Conservation (phyloP, 2,329 filamentous ascomycete species). For the Colletotrichum scovillei region DNA sequence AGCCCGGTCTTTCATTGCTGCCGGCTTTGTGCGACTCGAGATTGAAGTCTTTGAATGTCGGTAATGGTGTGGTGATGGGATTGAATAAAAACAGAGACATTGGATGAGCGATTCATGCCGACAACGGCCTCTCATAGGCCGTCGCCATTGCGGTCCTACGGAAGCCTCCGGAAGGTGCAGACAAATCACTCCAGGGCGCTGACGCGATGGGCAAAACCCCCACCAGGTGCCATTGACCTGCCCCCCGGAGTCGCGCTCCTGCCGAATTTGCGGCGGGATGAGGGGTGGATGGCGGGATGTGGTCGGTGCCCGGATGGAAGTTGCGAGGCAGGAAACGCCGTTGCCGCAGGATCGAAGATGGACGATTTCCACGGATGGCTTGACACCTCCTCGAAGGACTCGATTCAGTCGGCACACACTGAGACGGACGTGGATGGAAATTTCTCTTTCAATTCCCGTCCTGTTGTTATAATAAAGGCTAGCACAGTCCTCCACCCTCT, state of each 20-base stretch:
- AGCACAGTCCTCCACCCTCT: not conserved
- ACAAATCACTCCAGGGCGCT: constrained; percentile 15
- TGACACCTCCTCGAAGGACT: not conserved
- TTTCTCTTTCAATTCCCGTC: not conserved
- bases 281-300: constrained; percentile 26
- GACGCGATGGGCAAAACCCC: constrained; percentile 22
- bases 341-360: not conserved
- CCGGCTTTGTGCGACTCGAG: constrained; percentile 20
- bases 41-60: not conserved
- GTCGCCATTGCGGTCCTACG: not conserved
- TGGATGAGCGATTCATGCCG: constrained; percentile 4
- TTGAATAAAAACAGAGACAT: constrained; percentile 6
- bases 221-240: constrained; percentile 17
- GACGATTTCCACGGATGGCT: not conserved
- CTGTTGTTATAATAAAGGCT: constrained; percentile 6
- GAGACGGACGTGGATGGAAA: constrained; percentile 4
- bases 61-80: not conserved
- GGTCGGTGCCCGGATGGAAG: not conserved
- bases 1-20: constrained; percentile 7
- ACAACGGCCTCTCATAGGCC: constrained; percentile 14
- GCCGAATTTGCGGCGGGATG: constrained; percentile 22
- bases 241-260: constrained; percentile 23
- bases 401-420: constrained; percentile 28
- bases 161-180: not conserved
- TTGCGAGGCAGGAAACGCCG: not conserved